These are phyloP conservation scores for Gastrolobium villosum DNA, from an alignment of 306 rosid species.

Conservation along the genomic window DNA sequence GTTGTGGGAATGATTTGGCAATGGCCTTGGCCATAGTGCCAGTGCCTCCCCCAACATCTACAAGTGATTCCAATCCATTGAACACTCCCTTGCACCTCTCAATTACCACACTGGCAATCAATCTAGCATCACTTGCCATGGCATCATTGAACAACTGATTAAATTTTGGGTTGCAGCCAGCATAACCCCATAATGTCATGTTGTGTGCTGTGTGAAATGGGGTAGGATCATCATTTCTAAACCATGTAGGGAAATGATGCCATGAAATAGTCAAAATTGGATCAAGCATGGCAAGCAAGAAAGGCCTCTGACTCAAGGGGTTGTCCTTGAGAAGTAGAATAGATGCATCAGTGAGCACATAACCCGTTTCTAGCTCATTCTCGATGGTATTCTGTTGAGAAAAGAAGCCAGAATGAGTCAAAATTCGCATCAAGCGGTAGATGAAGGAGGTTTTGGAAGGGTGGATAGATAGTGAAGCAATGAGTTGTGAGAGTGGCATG, in stretches of 20 bases:
- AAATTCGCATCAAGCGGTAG: conserved; percentile 56
- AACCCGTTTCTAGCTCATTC: conserved; percentile 28
- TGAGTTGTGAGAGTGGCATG: conserved; percentile 52
- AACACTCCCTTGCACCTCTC: conserved; percentile 47
- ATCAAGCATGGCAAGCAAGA: conserved; percentile 31
- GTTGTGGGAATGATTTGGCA: conserved; percentile 46
- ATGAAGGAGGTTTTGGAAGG: conserved; percentile 44
- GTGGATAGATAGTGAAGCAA: conserved; percentile 37
- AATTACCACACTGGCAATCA: conserved; percentile 3
- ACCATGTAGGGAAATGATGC: conserved; percentile 44
- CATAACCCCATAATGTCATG: conserved; percentile 41
- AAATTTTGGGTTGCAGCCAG: neutral
- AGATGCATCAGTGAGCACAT: conserved; percentile 50
- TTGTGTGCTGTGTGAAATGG: conserved; percentile 44
- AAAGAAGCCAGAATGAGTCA: conserved; percentile 55
- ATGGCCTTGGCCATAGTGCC: conserved; percentile 55
- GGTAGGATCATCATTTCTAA: conserved; percentile 18
- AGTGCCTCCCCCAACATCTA: conserved; percentile 62
- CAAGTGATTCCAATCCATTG: conserved; percentile 52
- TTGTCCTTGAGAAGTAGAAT: conserved; percentile 43
- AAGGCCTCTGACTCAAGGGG: conserved; percentile 20
- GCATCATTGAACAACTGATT: conserved; percentile 38
- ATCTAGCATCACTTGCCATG: conserved; percentile 49
- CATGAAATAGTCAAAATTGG: conserved; percentile 43
- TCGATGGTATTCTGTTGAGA: neutral